Evolutionary conservation across 1,139 yeast species (phyloP).

Genomic region (Candida albicans): DNA sequence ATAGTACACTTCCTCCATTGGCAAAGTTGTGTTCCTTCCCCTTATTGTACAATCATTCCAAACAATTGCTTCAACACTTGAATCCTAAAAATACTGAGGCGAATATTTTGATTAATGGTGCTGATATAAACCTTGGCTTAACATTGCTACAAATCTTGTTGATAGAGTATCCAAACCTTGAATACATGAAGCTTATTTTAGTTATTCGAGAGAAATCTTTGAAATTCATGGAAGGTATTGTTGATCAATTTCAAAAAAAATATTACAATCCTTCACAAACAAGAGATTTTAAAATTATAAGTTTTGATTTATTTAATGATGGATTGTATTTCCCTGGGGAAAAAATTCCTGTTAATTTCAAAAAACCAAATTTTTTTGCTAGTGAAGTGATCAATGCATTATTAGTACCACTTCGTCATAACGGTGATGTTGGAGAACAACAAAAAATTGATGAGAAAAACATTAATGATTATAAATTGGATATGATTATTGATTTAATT

Average conservation of each 20-base stretch:
- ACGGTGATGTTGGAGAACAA: constrained; percentile 5
- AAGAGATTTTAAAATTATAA: constrained; percentile 26
- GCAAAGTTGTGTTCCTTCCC: constrained; percentile 40
- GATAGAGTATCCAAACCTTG: constrained; percentile 24
- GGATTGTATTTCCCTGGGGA: constrained; percentile 43
- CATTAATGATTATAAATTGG: constrained; percentile 33
- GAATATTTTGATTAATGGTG: constrained; percentile 45
- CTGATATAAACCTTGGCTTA: constrained; percentile 41
- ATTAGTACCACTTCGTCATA: constrained; percentile 19
- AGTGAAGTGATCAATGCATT: constrained; percentile 39
- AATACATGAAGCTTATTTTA: constrained; percentile 29
- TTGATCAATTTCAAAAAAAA: constrained; percentile 22
- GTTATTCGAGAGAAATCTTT: constrained; percentile 31
- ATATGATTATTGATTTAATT: constrained; percentile 40
- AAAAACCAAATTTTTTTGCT: constrained; percentile 43
- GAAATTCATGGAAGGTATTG: constrained; percentile 24
- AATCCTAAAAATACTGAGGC: constrained; percentile 18
- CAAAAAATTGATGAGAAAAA: constrained; percentile 22
- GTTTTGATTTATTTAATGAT: constrained; percentile 38
- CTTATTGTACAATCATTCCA: constrained; percentile 40
- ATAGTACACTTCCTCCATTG: constrained; percentile 23
- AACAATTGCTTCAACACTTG: constrained; percentile 35
- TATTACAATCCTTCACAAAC: constrained; percentile 23
- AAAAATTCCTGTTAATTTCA: constrained; percentile 33
- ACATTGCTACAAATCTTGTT: constrained; percentile 37